Evolutionary conservation across 768 basidiomycete species (phyloP), one percentile per base, ranked within the genome.

Genomic region (Rickenella mellea): DNA sequence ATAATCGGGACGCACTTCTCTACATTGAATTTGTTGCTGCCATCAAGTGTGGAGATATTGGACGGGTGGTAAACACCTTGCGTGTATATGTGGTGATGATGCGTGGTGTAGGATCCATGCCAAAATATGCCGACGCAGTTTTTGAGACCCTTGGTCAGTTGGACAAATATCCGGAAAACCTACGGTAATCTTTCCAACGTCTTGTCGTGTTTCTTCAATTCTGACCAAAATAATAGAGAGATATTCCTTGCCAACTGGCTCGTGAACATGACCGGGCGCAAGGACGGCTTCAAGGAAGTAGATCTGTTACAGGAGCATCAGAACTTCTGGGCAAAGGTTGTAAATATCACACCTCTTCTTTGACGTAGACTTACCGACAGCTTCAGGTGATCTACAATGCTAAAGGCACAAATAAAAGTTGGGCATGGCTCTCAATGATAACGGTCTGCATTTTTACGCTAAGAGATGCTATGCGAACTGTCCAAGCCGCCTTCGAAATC

Each of bases 271-370:
- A 30, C 2, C 27, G 54, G 54, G 0, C 29, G 37, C 1, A 5
- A 19, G 1, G 39, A 50, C 22, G 42, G 45, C 5, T 58, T 56
- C 45, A 54, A 53, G 28, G 56, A 56, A 32, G 51, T 58, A 37
- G 56, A 57, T 41, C 45, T 57, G 32, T 19, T 41, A 6, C 29
- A 35, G 29, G 40, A 41, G 19, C 28, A 35, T 14, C 10, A 41
- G n/a, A 28, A 40, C 52, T 56, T 55, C 29, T 59, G 53, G 53
- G 32, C 42, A 1, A 58, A 59, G 45, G 55, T 55, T 15, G 31
- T 36, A 38, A 20, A 17, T n/a, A 6, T 3, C 12, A 43, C 9
- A 4, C 44, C n/a, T n/a, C n/a, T n/a, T n/a, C n/a, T n/a, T n/a
- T n/a, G n/a, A n/a, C n/a, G n/a, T n/a, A n/a, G n/a, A n/a, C n/a